Percentiles rank a stretch among this genome's conserved stretches.
Conservation (phyloP, 1,139 yeast species). For the Zygoascus sp. region DNA sequence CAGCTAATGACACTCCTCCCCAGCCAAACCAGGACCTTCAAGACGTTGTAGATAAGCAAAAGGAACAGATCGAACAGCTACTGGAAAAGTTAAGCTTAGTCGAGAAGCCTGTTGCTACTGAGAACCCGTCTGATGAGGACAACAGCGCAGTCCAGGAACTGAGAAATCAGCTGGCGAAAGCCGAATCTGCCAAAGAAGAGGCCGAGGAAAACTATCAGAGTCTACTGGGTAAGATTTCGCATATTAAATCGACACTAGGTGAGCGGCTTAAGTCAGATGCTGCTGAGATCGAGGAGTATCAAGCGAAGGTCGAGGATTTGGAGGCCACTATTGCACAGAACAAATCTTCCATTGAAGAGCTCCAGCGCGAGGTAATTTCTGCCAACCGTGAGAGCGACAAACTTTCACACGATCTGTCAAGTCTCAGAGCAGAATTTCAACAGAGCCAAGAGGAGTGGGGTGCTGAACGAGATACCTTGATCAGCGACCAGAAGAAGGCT, state of each 20-base stretch:
- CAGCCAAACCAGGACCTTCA: background rate
- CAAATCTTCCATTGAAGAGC: conserved; percentile 37
- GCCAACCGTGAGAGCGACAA: conserved; percentile 66
- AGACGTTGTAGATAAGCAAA: background rate
- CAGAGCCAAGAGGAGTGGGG: conserved; percentile 41
- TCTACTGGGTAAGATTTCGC: conserved; percentile 67
- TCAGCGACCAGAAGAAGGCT: conserved; percentile 22
- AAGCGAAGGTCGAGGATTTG: conserved; percentile 27
- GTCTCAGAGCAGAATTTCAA: conserved; percentile 46
- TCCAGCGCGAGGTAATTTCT: conserved; percentile 51
- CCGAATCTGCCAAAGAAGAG: conserved; percentile 58
- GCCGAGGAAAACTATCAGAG: conserved; percentile 68
- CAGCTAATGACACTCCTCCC: background rate
- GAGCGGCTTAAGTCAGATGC: conserved; percentile 59
- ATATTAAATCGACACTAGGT: conserved; percentile 73
- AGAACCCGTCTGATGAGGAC: background rate
- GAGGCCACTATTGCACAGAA: conserved; percentile 22
- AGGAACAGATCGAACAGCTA: conserved; percentile 4
- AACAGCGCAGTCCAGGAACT: conserved; percentile 2
- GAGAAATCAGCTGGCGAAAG: conserved; percentile 37
- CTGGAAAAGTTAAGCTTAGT: background rate
- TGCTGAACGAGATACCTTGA: conserved; percentile 42
- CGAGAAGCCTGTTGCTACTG: background rate
- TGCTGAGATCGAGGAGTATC: conserved; percentile 34
- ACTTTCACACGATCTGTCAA: conserved; percentile 48